phyloP scores from a whole-genome alignment of 2,329 filamentous ascomycete genomes.

The Periconia sp. region DNA sequence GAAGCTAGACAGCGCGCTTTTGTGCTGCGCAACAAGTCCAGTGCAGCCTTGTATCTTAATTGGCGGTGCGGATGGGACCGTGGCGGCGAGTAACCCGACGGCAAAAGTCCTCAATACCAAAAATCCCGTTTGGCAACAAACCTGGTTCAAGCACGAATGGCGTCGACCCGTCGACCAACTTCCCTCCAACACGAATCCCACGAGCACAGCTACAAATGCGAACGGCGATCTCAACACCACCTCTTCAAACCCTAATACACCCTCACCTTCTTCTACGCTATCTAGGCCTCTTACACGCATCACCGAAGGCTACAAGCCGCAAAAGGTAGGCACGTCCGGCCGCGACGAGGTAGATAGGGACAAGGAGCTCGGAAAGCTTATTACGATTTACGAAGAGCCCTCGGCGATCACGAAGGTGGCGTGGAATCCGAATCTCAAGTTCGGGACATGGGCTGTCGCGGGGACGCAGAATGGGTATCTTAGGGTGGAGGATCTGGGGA shows the following conservation, averaged over 20 bases:
- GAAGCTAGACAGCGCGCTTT: constrained; percentile 40
- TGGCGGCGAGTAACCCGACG: constrained; percentile 55
- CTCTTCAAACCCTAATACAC: no score
- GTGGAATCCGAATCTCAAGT: constrained; percentile 56
- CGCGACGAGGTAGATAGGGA: constrained; percentile 19
- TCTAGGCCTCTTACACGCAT: constrained; percentile 36
- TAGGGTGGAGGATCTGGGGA: constrained; percentile 51
- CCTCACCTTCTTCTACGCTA: not conserved
- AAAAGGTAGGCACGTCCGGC: constrained; percentile 27
- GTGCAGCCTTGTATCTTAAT: constrained; percentile 58
- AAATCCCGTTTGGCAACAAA: constrained; percentile 55
- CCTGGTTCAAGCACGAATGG: constrained; percentile 63
- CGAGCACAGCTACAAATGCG: no score
- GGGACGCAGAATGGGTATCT: constrained; percentile 52
- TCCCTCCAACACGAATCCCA: no score
- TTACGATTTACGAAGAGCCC: constrained; percentile 50
- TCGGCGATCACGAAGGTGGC: constrained; percentile 48
- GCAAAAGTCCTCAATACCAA: constrained; percentile 54
- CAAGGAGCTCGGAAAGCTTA: constrained; percentile 31
- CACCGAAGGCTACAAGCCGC: constrained; percentile 46
- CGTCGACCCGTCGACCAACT: constrained; percentile 21
- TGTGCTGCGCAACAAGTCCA: constrained; percentile 51
- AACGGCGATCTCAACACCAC: no score
- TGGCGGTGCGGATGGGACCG: constrained; percentile 55
- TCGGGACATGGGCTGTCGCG: constrained; percentile 54